Evolutionary conservation across 441 rosid genomes (phyloP).

Genomic region (Erodium texanum): DNA sequence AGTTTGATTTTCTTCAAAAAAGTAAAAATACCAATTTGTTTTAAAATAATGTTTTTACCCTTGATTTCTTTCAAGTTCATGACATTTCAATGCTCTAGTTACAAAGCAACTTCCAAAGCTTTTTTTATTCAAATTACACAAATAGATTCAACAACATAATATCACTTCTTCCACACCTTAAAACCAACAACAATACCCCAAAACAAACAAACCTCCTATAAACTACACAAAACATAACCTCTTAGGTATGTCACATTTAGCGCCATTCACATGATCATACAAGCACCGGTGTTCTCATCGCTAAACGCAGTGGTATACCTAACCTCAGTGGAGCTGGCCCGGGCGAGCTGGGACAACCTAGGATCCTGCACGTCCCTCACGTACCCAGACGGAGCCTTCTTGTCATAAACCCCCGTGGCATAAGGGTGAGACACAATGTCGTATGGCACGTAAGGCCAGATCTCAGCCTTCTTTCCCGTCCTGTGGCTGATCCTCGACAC

Average conservation of each 20-base stretch:
- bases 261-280: constrained; percentile 50
- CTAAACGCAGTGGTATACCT: constrained; percentile 90
- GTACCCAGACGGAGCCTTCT: constrained; percentile 81
- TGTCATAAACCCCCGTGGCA: constrained; percentile 75
- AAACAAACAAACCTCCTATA: background rate
- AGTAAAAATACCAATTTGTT: too few species aligned
- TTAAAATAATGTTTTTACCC: too few species aligned
- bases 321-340: constrained; percentile 90
- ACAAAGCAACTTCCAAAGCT: background rate
- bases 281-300: constrained; percentile 67
- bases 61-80: too few species aligned
- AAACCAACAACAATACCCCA: too few species aligned
- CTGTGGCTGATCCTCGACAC: constrained; percentile 65
- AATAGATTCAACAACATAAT: background rate
- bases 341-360: constrained; percentile 49
- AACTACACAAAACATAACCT: background rate
- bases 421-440: constrained; percentile 84
- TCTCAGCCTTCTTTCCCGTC: constrained; percentile 84
- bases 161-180: background rate
- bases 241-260: too few species aligned
- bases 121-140: background rate
- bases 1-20: too few species aligned
- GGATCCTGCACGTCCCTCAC: constrained; percentile 62
- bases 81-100: too few species aligned
- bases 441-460: constrained; percentile 88